Percentiles rank a stretch among this genome's conserved stretches.
phyloP scores from a whole-genome alignment of 225 moss, liverwort and hornwort species.

The Sphagnum contortum region DNA sequence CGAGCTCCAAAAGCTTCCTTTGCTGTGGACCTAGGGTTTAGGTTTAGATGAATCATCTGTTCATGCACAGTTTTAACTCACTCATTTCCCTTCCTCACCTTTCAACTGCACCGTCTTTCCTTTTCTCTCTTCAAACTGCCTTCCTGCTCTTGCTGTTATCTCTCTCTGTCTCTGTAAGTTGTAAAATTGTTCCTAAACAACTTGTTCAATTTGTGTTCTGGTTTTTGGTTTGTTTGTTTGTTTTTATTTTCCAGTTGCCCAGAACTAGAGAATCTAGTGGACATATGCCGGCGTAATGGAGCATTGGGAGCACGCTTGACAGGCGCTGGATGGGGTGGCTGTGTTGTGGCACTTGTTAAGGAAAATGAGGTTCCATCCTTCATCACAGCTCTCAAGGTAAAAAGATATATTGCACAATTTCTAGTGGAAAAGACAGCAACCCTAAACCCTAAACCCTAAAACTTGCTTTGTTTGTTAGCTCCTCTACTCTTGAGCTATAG shows the following conservation, averaged over 20 bases:
- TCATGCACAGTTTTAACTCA: too few relatives aligned
- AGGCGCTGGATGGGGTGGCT: conserved; percentile 97
- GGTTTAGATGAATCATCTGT: too few relatives aligned
- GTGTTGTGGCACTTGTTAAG: conserved; percentile 79
- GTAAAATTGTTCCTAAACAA: too few relatives aligned
- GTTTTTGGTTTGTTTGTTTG: not conserved
- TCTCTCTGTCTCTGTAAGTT: not conserved
- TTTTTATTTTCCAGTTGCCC: conserved; percentile 49
- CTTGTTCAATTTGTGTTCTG: too few relatives aligned
- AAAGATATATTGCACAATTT: not conserved
- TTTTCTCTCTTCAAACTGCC: not conserved
- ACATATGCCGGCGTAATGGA: conserved; percentile 50
- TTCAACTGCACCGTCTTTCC: too few relatives aligned
- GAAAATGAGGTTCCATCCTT: conserved; percentile 58
- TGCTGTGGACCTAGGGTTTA: too few relatives aligned
- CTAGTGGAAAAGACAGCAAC: too few relatives aligned
- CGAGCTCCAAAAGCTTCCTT: too few relatives aligned
- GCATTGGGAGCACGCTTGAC: conserved; percentile 82
- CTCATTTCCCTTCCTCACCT: too few relatives aligned
- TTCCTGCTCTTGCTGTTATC: not conserved
- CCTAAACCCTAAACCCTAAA: too few relatives aligned
- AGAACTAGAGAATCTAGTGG: conserved; percentile 79
- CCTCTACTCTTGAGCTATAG: too few relatives aligned
- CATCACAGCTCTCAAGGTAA: conserved; percentile 62
- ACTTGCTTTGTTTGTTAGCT: too few relatives aligned